phyloP scores from a whole-genome alignment of 768 basidiomycete genomes.

The Mycena crocata region DNA sequence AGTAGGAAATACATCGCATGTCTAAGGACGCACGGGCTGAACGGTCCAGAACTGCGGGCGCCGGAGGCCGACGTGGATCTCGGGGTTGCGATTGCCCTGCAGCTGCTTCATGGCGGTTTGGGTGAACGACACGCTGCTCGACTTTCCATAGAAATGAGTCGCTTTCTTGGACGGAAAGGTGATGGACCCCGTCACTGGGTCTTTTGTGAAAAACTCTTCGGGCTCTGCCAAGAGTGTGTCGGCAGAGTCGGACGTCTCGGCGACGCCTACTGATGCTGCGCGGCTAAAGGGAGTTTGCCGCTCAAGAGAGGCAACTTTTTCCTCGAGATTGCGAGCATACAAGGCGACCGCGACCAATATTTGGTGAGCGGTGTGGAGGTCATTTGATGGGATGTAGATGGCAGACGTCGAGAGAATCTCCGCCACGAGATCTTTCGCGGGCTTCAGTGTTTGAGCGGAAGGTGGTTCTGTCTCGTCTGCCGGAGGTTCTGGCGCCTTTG shows the following conservation, averaged over 20 bases:
- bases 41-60: constrained; percentile 12
- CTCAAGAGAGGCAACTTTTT: neutral
- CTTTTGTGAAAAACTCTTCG: no score
- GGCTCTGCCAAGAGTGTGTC: no score
- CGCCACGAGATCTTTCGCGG: neutral
- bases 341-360: neutral
- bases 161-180: neutral
- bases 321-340: constrained; percentile 12
- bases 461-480: neutral
- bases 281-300: no score
- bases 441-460: neutral
- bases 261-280: neutral
- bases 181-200: no score
- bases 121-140: constrained; percentile 12
- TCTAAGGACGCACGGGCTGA: neutral
- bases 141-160: constrained; percentile 3
- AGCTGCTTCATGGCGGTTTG: neutral
- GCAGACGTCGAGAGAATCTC: constrained; percentile 11
- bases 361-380: neutral
- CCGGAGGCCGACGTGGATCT: neutral
- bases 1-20: neutral
- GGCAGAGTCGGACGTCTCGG: no score
- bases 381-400: constrained; percentile 4
- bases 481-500: no score
- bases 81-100: neutral